phyloP scores from a whole-genome alignment of 371 early-diverging fungal genomes.

The Syncephalis plumigaleata region DNA sequence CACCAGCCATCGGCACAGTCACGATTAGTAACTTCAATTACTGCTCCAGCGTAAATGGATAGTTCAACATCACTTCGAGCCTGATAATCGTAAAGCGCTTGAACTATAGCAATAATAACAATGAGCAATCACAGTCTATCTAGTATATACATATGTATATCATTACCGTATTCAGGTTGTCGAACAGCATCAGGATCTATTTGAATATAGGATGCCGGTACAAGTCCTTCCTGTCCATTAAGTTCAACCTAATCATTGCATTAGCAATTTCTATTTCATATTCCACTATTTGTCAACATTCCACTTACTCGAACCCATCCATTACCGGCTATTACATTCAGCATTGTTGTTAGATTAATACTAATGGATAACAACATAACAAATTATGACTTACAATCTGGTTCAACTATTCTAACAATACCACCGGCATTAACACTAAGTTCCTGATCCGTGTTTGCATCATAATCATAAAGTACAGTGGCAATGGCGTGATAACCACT shows the following conservation, averaged over 20 bases:
- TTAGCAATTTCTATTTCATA: slow-evolving; percentile 1
- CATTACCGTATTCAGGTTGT: background rate
- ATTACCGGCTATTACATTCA: slow-evolving; percentile 26
- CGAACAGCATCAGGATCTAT: slow-evolving; percentile 2
- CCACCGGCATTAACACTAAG: slow-evolving; percentile 48
- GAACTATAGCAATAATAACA: slow-evolving; percentile 23
- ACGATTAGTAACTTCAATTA: slow-evolving; percentile 32
- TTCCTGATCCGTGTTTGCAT: slow-evolving; percentile 59
- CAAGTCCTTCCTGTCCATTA: slow-evolving; percentile 33
- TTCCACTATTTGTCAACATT: background rate
- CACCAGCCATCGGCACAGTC: slow-evolving; percentile 58
- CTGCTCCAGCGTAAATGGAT: slow-evolving; percentile 40
- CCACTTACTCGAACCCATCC: slow-evolving; percentile 59
- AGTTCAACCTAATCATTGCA: slow-evolving; percentile 7
- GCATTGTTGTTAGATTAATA: background rate
- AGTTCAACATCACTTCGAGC: slow-evolving; percentile 62
- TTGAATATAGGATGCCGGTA: slow-evolving; percentile 53
- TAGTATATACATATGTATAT: background rate
- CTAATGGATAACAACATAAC: too few species aligned
- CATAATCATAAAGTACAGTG: slow-evolving; percentile 54
- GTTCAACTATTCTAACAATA: slow-evolving; percentile 30
- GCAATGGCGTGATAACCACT: slow-evolving; percentile 18
- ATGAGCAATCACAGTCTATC: background rate
- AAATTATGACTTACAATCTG: slow-evolving; percentile 23
- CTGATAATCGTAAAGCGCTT: slow-evolving; percentile 54